Percentiles rank a stretch among this genome's conserved stretches.
phyloP scores from a whole-genome alignment of 805 yeast genomes.

The Monosporozyma yasuniensis region DNA sequence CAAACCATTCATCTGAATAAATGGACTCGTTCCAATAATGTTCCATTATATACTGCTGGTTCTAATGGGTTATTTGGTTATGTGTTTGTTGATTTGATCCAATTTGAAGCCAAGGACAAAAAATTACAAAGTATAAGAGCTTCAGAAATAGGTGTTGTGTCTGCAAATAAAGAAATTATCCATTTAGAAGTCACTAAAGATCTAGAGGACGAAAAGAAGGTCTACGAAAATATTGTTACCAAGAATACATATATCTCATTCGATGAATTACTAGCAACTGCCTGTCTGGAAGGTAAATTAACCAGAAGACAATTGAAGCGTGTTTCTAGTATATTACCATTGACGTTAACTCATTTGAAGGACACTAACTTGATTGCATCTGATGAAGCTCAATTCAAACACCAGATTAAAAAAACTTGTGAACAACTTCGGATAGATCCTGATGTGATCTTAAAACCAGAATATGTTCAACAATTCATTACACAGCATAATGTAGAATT shows the following conservation, averaged over 20 bases:
- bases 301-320: slow-evolving; percentile 26
- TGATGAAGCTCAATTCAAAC: slow-evolving; percentile 19
- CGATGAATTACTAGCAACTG: slow-evolving; percentile 29
- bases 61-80: slow-evolving; percentile 78
- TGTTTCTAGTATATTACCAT: slow-evolving; percentile 36
- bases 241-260: slow-evolving; percentile 33
- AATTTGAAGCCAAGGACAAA: slow-evolving; percentile 50
- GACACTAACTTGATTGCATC: background rate
- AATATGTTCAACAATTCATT: slow-evolving; percentile 33
- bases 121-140: slow-evolving; percentile 35
- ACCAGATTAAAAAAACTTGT: slow-evolving; percentile 14
- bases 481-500: slow-evolving; percentile 53
- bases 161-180: slow-evolving; percentile 36
- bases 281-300: slow-evolving; percentile 30
- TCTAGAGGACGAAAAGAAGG: slow-evolving; percentile 32
- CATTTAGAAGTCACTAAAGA: slow-evolving; percentile 29
- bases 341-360: slow-evolving; percentile 37
- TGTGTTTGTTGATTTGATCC: slow-evolving; percentile 67
- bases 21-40: slow-evolving; percentile 43
- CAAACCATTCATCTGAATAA: slow-evolving; percentile 43
- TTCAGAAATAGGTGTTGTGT: slow-evolving; percentile 44
- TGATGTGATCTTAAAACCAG: slow-evolving; percentile 32
- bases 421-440: slow-evolving; percentile 38
- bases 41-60: slow-evolving; percentile 62
- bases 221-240: slow-evolving; percentile 32